Conservation (phyloP, 129 eudicot species). For the Saussurea involucrata region DNA sequence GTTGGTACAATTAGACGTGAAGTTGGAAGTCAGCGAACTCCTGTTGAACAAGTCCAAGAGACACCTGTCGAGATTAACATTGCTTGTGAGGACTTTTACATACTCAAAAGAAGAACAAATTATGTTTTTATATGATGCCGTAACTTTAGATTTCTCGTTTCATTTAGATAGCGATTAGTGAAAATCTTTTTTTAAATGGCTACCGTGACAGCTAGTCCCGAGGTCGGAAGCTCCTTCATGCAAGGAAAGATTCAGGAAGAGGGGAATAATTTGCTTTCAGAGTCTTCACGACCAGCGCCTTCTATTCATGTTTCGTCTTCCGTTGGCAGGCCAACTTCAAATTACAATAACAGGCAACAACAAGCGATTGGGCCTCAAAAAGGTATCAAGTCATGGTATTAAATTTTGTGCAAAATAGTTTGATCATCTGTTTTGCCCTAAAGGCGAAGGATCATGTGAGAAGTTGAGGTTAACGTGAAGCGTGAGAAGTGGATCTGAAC, state of each 20-base stretch:
- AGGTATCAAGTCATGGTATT: slow-evolving; percentile 9
- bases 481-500: no score
- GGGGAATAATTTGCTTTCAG: slow-evolving; percentile 51
- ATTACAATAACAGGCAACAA: slow-evolving; percentile 25
- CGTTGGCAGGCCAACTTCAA: slow-evolving; percentile 26
- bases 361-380: slow-evolving; percentile 33
- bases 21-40: slow-evolving; percentile 33
- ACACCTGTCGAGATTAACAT: slow-evolving; percentile 31
- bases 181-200: background rate
- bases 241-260: slow-evolving; percentile 40
- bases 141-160: background rate
- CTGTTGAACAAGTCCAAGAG: slow-evolving; percentile 19
- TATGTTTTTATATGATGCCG: background rate
- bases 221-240: slow-evolving; percentile 29
- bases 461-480: no score
- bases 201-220: slow-evolving; percentile 23
- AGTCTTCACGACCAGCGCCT: slow-evolving; percentile 32
- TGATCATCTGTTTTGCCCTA: background rate
- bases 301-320: slow-evolving; percentile 22
- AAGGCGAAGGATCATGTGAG: no score
- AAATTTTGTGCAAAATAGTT: background rate
- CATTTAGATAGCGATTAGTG: slow-evolving; percentile 4
- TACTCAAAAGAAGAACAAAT: background rate
- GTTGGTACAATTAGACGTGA: slow-evolving; percentile 53
- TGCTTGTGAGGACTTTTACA: slow-evolving; percentile 21